phyloP scores from a whole-genome alignment of 179 eudicot species.

The Spergularia azorica region DNA sequence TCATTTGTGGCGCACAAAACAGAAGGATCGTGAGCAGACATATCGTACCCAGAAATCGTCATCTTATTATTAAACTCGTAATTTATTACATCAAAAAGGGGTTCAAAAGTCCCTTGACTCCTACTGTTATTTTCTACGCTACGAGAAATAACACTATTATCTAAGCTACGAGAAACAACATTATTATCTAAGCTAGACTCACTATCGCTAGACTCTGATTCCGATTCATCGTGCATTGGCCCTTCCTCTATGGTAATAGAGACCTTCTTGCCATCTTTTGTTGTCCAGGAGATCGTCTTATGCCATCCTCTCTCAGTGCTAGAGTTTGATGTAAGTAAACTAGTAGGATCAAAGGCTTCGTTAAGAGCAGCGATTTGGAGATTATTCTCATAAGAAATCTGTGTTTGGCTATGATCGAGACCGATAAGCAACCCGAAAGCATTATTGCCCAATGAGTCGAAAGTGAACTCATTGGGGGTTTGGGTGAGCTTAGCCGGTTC shows the following conservation, averaged over 20 bases:
- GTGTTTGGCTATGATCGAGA: neutral
- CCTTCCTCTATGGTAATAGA: too few relatives aligned
- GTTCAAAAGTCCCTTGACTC: too few relatives aligned
- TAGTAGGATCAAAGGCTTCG: neutral
- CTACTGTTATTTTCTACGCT: neutral
- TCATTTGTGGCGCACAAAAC: neutral
- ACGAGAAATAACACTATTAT: neutral
- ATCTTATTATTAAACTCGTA: neutral
- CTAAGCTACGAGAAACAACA: neutral
- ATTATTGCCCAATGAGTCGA: neutral
- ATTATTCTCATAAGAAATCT: neutral
- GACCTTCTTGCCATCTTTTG: too few relatives aligned
- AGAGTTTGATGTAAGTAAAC: too few relatives aligned
- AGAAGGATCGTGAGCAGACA: neutral
- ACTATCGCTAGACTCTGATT: neutral
- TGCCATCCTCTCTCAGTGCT: too few relatives aligned
- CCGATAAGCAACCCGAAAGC: neutral
- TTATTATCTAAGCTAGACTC: neutral
- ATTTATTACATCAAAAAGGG: neutral
- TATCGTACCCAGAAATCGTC: neutral
- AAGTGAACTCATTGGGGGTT: neutral
- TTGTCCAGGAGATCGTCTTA: too few relatives aligned
- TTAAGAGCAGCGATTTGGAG: neutral
- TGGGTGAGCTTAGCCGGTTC: neutral
- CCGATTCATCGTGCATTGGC: too few relatives aligned